phyloP scores from a whole-genome alignment of 306 rosid genomes.

The Fragaria iinumae region DNA sequence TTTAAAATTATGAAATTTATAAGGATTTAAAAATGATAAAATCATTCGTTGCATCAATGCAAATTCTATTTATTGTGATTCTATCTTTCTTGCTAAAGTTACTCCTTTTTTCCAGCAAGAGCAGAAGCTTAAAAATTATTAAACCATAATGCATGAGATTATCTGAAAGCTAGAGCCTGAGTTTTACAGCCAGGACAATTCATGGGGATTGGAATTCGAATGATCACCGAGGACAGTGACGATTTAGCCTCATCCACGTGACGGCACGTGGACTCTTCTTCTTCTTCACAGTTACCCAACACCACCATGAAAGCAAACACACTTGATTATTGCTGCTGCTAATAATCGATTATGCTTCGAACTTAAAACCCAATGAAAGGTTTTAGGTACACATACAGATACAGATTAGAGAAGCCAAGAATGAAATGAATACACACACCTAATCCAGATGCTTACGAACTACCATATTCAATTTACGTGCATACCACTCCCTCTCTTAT shows the following conservation, averaged over 20 bases:
- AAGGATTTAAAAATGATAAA: no score
- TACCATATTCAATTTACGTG: neutral
- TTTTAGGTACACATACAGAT: neutral
- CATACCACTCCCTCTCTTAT: neutral
- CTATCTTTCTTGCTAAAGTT: no score
- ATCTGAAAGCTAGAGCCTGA: neutral
- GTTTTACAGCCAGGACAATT: conserved; percentile 1
- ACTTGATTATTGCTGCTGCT: neutral
- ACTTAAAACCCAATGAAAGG: neutral
- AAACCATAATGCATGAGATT: no score
- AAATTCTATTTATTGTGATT: no score
- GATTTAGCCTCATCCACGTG: conserved; percentile 25
- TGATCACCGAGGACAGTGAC: conserved; percentile 11
- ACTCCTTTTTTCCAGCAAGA: no score
- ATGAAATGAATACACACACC: neutral
- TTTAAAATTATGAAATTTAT: no score
- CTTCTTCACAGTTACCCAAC: conserved; percentile 23
- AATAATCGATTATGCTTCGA: neutral
- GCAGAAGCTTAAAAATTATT: no score
- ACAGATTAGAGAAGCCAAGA: neutral
- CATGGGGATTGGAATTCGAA: conserved; percentile 38
- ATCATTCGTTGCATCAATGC: no score
- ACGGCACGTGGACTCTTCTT: conserved; percentile 33
- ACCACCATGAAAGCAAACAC: neutral
- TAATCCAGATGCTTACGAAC: neutral